Base-by-base conservation (phyloP, 495 filamentous ascomycete species). In the Penicillium waksmanii region DNA sequence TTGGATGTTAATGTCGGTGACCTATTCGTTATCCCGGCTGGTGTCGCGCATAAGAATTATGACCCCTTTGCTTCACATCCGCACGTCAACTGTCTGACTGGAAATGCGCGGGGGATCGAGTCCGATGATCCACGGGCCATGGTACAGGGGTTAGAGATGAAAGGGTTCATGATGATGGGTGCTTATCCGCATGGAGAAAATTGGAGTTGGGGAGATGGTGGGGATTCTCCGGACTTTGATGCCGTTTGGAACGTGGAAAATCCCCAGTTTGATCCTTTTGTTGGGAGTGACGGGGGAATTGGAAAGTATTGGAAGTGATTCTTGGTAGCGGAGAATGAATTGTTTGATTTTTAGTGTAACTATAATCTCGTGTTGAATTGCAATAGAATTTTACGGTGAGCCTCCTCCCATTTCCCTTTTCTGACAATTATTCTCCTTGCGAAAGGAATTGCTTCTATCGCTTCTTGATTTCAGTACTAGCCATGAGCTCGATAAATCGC, bases 11-110 rank as follows among this genome's bases (percentile, higher is more conserved):
- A 48, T 10, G 46, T 48, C 5, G 46, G 46, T 3, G 46, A 48
- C 4, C 18, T 48, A 9, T 48, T 48, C 1, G 21, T 48, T n/a
- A 27, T 48, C 15, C 46, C 46, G 11, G 46, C 46, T 9, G 46
- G 46, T 23, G 46, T 48, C 12, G 46, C 46, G 12, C 46, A 48
- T 48, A 48, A 48, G 21, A 48, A 19, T 19, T 48, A 25, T 27
- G 46, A 48, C 23, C 46, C 18, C 1, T 23, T 13, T 12, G n/a
- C 46, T 5, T 5, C 18, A 19, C 5, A 6, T 12, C 11, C 18
- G 15, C 9, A 1, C 3, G 21, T 27, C 11, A n/a, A n/a, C 3
- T 27, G 9, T 48, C 23, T 48, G 21, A 48, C 21, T 48, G 21
- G 21, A 0, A 27, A 25, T 5, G 46, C 19, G 15, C 8, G 21